Percentiles rank a stretch among this genome's conserved stretches.
These are phyloP conservation scores for Leishmania lainsoni DNA, from an alignment of 208 protist species.

Conservation along the genomic window DNA sequence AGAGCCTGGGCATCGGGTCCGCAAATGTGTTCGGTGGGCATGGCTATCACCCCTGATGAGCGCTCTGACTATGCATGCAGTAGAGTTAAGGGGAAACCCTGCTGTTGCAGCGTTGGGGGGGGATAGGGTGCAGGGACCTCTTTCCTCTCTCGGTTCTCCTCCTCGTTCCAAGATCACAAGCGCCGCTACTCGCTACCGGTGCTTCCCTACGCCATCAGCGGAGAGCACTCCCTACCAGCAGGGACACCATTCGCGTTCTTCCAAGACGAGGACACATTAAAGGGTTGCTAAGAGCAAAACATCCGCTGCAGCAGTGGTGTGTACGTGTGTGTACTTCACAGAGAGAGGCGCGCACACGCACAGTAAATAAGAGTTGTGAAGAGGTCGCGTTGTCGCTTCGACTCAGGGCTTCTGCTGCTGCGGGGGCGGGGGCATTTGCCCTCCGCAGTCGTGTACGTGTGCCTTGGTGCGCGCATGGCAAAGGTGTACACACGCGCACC, in stretches of 20 bases:
- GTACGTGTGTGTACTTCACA: background rate
- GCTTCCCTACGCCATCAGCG: background rate
- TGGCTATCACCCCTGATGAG: conserved; percentile 55
- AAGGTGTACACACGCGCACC: background rate
- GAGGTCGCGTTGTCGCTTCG: background rate
- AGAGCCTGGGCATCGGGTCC: conserved; percentile 71
- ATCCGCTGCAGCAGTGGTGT: background rate
- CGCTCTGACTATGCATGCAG: background rate
- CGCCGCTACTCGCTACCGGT: background rate
- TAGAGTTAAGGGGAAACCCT: background rate
- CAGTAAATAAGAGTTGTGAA: background rate
- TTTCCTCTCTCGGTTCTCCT: background rate
- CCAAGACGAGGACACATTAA: background rate
- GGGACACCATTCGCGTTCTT: background rate
- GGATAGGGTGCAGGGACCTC: background rate
- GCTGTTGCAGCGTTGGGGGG: background rate
- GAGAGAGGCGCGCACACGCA: background rate
- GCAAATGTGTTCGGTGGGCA: conserved; percentile 71
- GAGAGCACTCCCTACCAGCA: too few species aligned
- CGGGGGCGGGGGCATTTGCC: background rate
- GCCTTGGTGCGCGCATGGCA: background rate
- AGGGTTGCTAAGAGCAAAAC: background rate
- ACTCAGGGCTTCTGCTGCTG: too few species aligned
- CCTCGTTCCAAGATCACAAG: background rate
- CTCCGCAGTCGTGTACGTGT: background rate